Evolutionary conservation across 768 basidiomycete species (phyloP).

Genomic region (Boletus rufocinnamomeus): DNA sequence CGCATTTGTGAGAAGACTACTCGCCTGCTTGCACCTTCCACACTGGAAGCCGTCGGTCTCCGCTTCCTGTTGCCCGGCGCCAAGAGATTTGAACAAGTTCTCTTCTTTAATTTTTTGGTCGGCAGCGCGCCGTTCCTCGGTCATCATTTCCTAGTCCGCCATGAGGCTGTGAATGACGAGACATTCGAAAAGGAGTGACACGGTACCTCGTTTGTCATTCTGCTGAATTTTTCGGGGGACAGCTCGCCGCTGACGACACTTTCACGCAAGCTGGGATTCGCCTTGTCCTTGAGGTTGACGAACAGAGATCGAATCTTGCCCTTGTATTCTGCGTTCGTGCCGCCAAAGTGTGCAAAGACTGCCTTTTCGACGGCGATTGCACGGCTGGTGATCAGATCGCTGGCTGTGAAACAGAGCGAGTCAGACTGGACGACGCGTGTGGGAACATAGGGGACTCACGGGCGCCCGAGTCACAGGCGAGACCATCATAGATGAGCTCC

Average conservation of each 20-base stretch:
- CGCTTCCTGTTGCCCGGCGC: constrained; percentile 85
- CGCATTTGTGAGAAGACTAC: constrained; percentile 13
- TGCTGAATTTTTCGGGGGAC: constrained; percentile 64
- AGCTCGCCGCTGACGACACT: constrained; percentile 85
- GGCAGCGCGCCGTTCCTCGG: constrained; percentile 84
- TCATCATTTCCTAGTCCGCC: constrained; percentile 83
- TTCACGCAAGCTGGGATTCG: constrained; percentile 84
- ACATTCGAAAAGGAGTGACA: neutral
- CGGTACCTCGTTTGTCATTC: constrained; percentile 77
- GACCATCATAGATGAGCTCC: constrained; percentile 88
- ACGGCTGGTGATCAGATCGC: constrained; percentile 64
- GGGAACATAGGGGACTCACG: constrained; percentile 55
- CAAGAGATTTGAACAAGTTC: constrained; percentile 89
- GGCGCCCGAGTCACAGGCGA: constrained; percentile 82
- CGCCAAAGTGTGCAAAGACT: constrained; percentile 49
- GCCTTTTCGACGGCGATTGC: constrained; percentile 73
- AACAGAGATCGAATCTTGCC: constrained; percentile 84
- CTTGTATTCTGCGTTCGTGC: constrained; percentile 57
- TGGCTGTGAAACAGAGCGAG: constrained; percentile 44
- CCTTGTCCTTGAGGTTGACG: constrained; percentile 94
- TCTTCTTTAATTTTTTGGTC: constrained; percentile 80
- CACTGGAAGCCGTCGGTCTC: constrained; percentile 99
- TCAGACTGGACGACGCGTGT: constrained; percentile 8
- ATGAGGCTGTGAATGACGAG: neutral
- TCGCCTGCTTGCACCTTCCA: constrained; percentile 85